Percentiles rank a stretch among this genome's conserved stretches.
These are phyloP conservation scores for Linanthus parryae DNA, from an alignment of 148 eudicot species.

Conservation along the genomic window DNA sequence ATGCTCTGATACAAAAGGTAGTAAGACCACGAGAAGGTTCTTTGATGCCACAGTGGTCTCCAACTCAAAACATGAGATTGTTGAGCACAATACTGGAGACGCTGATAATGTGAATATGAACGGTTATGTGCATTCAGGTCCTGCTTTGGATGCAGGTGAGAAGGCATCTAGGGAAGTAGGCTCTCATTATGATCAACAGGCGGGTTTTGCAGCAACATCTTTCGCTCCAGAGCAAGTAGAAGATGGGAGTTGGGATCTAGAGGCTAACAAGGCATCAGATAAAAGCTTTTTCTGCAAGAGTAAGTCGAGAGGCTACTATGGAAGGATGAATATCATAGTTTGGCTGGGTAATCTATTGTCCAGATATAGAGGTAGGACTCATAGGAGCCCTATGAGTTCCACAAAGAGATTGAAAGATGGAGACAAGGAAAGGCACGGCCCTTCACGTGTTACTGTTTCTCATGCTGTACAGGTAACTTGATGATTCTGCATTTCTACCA, in stretches of 20 bases:
- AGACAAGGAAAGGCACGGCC: slow-evolving; percentile 24
- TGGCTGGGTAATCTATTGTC: slow-evolving; percentile 16
- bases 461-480: slow-evolving; percentile 20
- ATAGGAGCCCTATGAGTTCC: slow-evolving; percentile 28
- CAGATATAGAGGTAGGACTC: slow-evolving; percentile 12
- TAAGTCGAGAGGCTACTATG: slow-evolving; percentile 13
- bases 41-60: slow-evolving; percentile 19
- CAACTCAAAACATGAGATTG: slow-evolving; percentile 17
- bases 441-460: not conserved
- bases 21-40: slow-evolving; percentile 23
- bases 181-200: slow-evolving; percentile 9
- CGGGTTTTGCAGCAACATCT: slow-evolving; percentile 13
- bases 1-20: slow-evolving; percentile 13
- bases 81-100: slow-evolving; percentile 20
- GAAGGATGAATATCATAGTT: slow-evolving; percentile 15
- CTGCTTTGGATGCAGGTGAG: not conserved
- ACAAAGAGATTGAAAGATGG: slow-evolving; percentile 30
- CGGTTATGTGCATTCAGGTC: slow-evolving; percentile 6
- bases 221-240: slow-evolving; percentile 15
- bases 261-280: slow-evolving; percentile 15
- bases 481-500: not conserved
- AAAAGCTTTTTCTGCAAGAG: slow-evolving; percentile 9
- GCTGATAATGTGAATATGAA: slow-evolving; percentile 8
- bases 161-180: slow-evolving; percentile 5
- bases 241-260: slow-evolving; percentile 21